Conservation (phyloP, 139 green algal species). For the Deuterostichococcus epilithicus region DNA sequence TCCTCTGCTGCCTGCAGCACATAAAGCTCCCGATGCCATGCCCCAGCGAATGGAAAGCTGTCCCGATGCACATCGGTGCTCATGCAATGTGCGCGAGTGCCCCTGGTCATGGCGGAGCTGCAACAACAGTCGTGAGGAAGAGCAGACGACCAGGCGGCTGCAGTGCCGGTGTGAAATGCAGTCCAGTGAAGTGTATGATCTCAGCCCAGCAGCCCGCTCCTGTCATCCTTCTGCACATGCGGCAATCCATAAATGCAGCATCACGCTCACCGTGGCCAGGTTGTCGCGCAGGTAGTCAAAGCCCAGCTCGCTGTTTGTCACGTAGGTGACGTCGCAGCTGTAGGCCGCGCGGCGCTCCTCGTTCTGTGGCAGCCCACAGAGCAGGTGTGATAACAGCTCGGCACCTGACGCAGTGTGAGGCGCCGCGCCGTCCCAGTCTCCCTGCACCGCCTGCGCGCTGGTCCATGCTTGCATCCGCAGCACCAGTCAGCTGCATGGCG, state of each 20-base stretch:
- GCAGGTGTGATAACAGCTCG: background rate
- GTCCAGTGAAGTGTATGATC: too few relatives aligned
- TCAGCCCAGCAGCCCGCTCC: background rate
- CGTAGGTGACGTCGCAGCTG: conserved; percentile 89
- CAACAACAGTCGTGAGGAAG: too few relatives aligned
- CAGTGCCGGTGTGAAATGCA: too few relatives aligned
- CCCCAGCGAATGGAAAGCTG: background rate
- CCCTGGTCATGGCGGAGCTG: too few relatives aligned
- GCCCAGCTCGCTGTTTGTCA: conserved; percentile 97
- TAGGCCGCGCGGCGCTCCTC: conserved; percentile 77
- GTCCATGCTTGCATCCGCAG: too few relatives aligned
- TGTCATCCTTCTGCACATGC: conserved; percentile 11
- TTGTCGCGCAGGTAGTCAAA: conserved; percentile 99
- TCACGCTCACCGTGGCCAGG: conserved; percentile 69
- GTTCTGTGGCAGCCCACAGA: conserved; percentile 45
- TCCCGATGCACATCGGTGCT: background rate
- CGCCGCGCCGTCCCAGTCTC: too few relatives aligned
- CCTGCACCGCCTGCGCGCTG: too few relatives aligned
- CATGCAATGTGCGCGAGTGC: background rate
- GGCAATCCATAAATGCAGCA: too few relatives aligned
- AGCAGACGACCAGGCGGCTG: too few relatives aligned
- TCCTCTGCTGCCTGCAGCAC: conserved; percentile 60
- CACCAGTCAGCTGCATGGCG: too few relatives aligned
- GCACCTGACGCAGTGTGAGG: too few relatives aligned
- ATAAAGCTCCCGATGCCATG: background rate